phyloP scores from a whole-genome alignment of 495 filamentous ascomycete species.

The Neurospora sp. region DNA sequence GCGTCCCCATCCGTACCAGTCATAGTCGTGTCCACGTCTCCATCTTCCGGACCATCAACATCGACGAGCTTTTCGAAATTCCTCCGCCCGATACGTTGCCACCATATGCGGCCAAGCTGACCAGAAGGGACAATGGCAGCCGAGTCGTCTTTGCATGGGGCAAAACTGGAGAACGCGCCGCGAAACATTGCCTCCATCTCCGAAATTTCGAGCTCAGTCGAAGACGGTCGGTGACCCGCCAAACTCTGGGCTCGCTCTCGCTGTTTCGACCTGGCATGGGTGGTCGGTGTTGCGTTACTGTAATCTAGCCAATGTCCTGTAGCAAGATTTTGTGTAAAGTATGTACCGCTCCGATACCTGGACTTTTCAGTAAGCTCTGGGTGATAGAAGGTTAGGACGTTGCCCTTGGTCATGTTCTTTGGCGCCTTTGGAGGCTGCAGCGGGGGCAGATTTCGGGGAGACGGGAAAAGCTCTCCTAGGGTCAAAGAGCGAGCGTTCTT shows the following conservation, averaged over 20 bases:
- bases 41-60: constrained; percentile 29
- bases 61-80: constrained; percentile 39
- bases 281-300: constrained; percentile 46
- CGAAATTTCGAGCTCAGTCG: constrained; percentile 44
- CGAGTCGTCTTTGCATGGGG: constrained; percentile 72
- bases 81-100: constrained; percentile 63
- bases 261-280: constrained; percentile 54
- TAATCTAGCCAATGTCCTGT: constrained; percentile 63
- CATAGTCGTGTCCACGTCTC: constrained; percentile 19
- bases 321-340: constrained; percentile 45
- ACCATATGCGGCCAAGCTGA: constrained; percentile 73
- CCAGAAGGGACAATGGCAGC: constrained; percentile 62
- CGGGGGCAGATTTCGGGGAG: constrained; percentile 54
- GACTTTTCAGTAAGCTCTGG: constrained; percentile 43
- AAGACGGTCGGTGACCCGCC: constrained; percentile 48
- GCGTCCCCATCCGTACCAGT: constrained; percentile 17
- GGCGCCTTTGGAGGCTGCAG: constrained; percentile 64
- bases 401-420: constrained; percentile 51
- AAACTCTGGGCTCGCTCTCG: constrained; percentile 62
- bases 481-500: constrained; percentile 47
- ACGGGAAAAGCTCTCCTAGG: constrained; percentile 71
- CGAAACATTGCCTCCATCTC: constrained; percentile 68
- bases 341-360: constrained; percentile 45
- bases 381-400: constrained; percentile 53
- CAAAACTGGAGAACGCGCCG: constrained; percentile 80